phyloP scores from a whole-genome alignment of 306 rosid species.

The Acmispon strigosus region DNA sequence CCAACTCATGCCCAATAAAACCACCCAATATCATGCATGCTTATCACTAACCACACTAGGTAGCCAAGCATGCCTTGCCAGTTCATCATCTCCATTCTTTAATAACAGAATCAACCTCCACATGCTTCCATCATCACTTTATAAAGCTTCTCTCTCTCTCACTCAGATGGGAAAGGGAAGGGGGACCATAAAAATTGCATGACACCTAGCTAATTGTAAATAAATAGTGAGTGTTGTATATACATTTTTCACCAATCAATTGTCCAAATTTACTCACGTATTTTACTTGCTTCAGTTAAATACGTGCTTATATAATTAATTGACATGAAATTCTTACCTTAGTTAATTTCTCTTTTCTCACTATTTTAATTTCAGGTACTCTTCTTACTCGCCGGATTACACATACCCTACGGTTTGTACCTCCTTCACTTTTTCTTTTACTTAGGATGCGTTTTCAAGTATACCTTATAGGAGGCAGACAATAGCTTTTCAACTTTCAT shows the following conservation, averaged over 20 bases:
- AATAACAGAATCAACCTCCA: conserved; percentile 21
- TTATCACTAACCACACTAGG: not conserved
- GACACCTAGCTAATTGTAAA: conserved; percentile 14
- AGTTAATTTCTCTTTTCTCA: not conserved
- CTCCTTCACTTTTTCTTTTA: conserved; percentile 12
- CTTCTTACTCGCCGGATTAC: conserved; percentile 92
- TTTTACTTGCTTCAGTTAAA: not conserved
- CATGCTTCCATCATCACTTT: conserved; percentile 1
- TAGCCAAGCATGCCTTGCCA: conserved; percentile 29
- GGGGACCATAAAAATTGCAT: conserved; percentile 1
- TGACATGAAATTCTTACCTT: not conserved
- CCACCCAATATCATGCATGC: conserved; percentile 12
- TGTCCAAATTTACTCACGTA: not conserved
- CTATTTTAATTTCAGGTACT: conserved; percentile 81
- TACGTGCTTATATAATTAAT: not conserved
- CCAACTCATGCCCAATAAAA: conserved; percentile 52
- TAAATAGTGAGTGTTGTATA: not conserved
- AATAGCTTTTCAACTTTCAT: conserved; percentile 27
- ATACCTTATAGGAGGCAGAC: conserved; percentile 24
- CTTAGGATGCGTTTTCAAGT: conserved; percentile 41
- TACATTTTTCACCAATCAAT: not conserved
- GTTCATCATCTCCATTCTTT: conserved; percentile 23
- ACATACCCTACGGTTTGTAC: conserved; percentile 86
- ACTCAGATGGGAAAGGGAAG: not conserved
- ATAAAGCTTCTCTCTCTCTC: conserved; percentile 1